These are phyloP conservation scores for Arxiozyma slooffiae DNA, from an alignment of 1,139 yeast genomes.

Conservation along the genomic window DNA sequence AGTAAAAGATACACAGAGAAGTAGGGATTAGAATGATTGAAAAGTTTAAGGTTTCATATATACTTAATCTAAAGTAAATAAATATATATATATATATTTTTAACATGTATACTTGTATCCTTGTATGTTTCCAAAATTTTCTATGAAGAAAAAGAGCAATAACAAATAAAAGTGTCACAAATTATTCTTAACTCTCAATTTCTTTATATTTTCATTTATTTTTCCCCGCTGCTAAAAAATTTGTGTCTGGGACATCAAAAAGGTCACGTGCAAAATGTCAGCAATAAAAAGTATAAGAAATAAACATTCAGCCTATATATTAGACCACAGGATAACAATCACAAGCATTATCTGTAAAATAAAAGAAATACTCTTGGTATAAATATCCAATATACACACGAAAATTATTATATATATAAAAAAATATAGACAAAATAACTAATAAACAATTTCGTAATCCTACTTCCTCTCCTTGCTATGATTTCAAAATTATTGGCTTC, in stretches of 20 bases:
- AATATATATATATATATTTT: too few relatives aligned
- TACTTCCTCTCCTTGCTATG: neutral
- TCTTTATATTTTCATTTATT: neutral
- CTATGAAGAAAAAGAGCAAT: too few relatives aligned
- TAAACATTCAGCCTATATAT: neutral
- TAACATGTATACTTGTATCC: neutral
- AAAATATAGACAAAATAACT: too few relatives aligned
- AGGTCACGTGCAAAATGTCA: slow-evolving; percentile 1
- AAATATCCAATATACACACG: too few relatives aligned
- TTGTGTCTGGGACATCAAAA: slow-evolving; percentile 1
- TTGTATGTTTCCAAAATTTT: neutral
- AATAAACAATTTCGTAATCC: too few relatives aligned
- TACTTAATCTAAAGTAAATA: too few relatives aligned
- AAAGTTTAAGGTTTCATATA: too few relatives aligned
- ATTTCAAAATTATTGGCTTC: neutral
- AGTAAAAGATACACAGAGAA: too few relatives aligned
- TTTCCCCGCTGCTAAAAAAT: neutral
- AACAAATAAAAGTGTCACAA: slow-evolving; percentile 1
- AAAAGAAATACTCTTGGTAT: neutral
- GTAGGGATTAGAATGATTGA: too few relatives aligned
- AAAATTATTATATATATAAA: too few relatives aligned
- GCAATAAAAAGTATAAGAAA: neutral
- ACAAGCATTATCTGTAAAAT: neutral
- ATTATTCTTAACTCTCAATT: neutral
- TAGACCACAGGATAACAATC: neutral